Evolutionary conservation across 2,329 filamentous ascomycete species (phyloP), one percentile per base, ranked within the genome.

Genomic region (Dryadomyces quercus-mongolicae): DNA sequence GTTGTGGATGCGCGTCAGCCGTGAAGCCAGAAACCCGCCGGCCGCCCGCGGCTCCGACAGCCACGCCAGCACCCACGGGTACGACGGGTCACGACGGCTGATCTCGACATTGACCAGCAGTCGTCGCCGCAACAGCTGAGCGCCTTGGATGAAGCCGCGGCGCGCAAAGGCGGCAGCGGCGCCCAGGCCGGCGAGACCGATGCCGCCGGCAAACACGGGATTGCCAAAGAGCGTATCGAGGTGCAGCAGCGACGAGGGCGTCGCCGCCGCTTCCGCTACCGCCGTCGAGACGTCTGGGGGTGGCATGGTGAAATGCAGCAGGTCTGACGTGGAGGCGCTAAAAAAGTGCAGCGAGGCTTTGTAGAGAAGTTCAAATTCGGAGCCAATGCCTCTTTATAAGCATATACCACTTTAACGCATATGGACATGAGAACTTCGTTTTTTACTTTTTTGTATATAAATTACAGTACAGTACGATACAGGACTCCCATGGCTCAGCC

Each of bases 61-160:
- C 91, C 93, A 98, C 60, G 91, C 85, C 10, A 98, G 77, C 45
- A 98, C 82, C 92, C 91, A 97, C 44, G 84, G 84, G 67, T 97
- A 98, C 1, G 92, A 91, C 47, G 89, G 83, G 70, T 98, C 93
- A 63, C 92, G 88, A 65, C 89, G 87, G 68, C 88, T 92, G 68
- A 98, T 95, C 70, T 98, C 93, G 63, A 98, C 83, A 63, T 96
- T 90, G 62, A 97, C 88, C 34, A 98, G 82, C 71, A 98, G 82
- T 50, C 92, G 88, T 53, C 86, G 84, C 51, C 88, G 86, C 56
- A 95, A 71, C 55, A 94, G 76, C 46, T 80, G 78, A n/a, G 85
- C 83, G 54, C 82, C 82, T 62, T 82, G 75, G 57, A 91, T 80
- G 56, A 86, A 68, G 38, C 87, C 88, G 64, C 85, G 85, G 59